A percentile compares a stretch with the other conserved stretches of the same genome.
Conservation (phyloP, 345 rosid genomes). For the Dovyalis caffra region DNA sequence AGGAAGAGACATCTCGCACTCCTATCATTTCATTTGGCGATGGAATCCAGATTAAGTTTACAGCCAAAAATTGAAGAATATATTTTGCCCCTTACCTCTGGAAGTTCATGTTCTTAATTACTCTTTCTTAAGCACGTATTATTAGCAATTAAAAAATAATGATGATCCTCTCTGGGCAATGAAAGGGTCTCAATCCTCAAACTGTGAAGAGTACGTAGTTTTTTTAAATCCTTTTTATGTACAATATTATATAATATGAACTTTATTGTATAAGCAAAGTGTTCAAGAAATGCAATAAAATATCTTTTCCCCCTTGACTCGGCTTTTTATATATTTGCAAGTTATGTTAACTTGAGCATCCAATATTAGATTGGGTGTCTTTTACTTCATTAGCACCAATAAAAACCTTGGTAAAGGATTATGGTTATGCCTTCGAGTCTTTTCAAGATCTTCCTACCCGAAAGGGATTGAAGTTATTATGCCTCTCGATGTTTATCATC, state of each 20-base stretch:
- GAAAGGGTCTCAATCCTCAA: not conserved
- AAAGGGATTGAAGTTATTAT: no score
- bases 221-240: no score
- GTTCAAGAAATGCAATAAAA: not conserved
- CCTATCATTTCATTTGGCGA: not conserved
- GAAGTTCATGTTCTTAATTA: not conserved
- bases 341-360: no score
- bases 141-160: not conserved
- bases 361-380: no score
- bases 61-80: not conserved
- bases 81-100: not conserved
- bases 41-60: not conserved
- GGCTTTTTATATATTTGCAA: no score
- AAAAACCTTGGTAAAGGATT: no score
- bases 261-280: not conserved
- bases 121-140: not conserved
- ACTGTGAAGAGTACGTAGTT: not conserved
- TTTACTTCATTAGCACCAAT: no score
- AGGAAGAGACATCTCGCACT: not conserved
- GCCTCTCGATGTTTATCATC: no score
- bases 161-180: not conserved
- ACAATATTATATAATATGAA: not conserved
- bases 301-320: not conserved
- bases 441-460: no score
- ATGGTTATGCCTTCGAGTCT: no score